Conservation (phyloP, 306 rosid species). For the Quercus suber region DNA sequence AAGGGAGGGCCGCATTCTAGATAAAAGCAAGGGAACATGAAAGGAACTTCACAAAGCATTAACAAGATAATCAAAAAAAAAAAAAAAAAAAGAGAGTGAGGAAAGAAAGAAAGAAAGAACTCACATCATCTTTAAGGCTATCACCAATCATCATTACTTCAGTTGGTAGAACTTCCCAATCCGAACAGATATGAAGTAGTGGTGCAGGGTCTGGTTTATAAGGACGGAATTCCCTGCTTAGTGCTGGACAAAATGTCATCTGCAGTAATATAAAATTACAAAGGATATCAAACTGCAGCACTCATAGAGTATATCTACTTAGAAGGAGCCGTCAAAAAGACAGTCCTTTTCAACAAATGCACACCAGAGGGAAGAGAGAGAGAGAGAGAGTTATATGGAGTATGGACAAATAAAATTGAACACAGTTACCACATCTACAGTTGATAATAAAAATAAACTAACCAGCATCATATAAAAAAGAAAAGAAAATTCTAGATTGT, state of each 20-base stretch:
- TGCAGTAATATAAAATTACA: slow-evolving; percentile 40
- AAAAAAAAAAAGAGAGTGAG: background rate
- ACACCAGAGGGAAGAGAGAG: background rate
- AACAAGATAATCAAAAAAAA: background rate
- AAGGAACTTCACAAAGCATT: background rate
- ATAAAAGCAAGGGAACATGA: background rate
- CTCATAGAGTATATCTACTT: background rate
- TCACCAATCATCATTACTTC: slow-evolving; percentile 96
- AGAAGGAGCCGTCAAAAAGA: background rate
- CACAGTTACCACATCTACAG: background rate
- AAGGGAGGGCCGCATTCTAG: too few relatives aligned
- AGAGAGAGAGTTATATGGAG: too few relatives aligned
- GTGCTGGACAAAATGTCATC: slow-evolving; percentile 79
- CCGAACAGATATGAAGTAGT: slow-evolving; percentile 76
- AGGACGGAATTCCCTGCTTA: slow-evolving; percentile 84
- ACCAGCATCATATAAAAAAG: background rate
- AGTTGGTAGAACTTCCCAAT: slow-evolving; percentile 77
- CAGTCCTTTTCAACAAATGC: background rate
- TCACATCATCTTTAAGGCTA: slow-evolving; percentile 90
- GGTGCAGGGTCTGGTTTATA: slow-evolving; percentile 93
- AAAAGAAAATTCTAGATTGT: too few relatives aligned
- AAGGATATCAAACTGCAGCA: background rate
- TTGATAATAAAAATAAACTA: background rate
- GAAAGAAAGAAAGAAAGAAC: slow-evolving; percentile 16
- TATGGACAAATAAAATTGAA: background rate